Evolutionary conservation across 2,329 filamentous ascomycete genomes (phyloP), one percentile per base, ranked within the genome.

Genomic region (Penicillium sp.): DNA sequence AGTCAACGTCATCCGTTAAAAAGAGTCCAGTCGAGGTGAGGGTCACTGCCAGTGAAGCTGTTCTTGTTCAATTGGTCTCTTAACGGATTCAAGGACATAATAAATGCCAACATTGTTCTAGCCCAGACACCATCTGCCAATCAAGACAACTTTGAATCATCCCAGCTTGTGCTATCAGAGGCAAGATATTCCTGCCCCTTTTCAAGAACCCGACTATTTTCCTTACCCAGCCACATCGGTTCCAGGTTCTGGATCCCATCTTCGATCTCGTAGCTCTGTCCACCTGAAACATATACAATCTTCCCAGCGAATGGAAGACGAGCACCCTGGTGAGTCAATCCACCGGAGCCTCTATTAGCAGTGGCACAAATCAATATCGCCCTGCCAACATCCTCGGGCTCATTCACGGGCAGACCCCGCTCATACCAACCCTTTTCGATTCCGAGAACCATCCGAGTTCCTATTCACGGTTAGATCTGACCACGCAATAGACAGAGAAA

Each of bases 161-260:
- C 51, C 51, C 51, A 53, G 13, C 51, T 51, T 8, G 48, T 50
- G 12, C 28, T 45, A 15, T 44, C 49, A 1, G 49, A 49, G 9
- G 51, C 48, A 24, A 53, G 42, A 15, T 53, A 53, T 15, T 43
- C 44, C n/a, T 53, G 51, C 25, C 51, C 51, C 35, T 40, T 42
- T 24, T 24, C 28, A 12, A 53, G 44, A 7, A 53, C 9, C 24
- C 29, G 24, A 27, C 47, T 53, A 8, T 53, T 61, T 55, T 77
- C 72, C 50, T 72, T 60, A 2, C 75, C 61, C 42, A 64, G 47
- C 61, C 61, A 64, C 4, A 18, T 13, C 2, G 59, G 57, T 38
- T 62, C 57, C 32, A 61, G 40, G 3, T 39, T 45, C n/a, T 56
- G 52, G 3, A 64, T 39, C 6, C 39, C 40, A 31, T 63, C 60